A percentile compares a stretch with the other conserved stretches of the same genome.
Conservation (phyloP, 1,284 basidiomycete species). For the Ceratobasidium sp. region DNA sequence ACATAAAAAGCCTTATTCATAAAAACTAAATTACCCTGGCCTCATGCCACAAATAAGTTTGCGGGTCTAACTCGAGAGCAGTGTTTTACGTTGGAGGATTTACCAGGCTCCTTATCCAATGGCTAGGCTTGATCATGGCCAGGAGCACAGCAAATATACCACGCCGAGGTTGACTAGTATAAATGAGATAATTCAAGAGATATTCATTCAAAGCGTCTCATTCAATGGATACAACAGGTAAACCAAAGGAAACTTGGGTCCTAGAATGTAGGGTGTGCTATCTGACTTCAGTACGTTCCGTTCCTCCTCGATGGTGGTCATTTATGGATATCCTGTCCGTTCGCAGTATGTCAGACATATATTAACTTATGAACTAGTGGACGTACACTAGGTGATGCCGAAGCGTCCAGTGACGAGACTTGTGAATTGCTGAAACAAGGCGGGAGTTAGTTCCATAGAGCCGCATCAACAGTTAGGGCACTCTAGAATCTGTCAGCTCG, state of each 20-base stretch:
- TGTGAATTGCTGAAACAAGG: conserved; percentile 3
- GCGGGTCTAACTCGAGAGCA: conserved; percentile 46
- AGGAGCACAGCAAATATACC: conserved; percentile 57
- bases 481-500: background rate
- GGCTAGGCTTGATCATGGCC: conserved; percentile 69
- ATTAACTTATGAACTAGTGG: background rate
- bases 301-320: too few relatives aligned
- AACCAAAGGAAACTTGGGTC: too few relatives aligned
- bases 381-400: conserved; percentile 16
- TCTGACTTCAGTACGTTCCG: too few relatives aligned
- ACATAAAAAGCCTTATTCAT: too few relatives aligned
- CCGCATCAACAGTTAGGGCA: conserved; percentile 7
- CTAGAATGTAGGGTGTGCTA: too few relatives aligned
- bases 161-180: conserved; percentile 74
- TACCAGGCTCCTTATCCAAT: conserved; percentile 84
- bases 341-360: too few relatives aligned
- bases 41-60: conserved; percentile 75
- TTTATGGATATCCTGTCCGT: too few relatives aligned
- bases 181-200: background rate
- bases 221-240: too few relatives aligned
- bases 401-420: background rate
- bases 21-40: too few relatives aligned
- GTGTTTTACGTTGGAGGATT: background rate
- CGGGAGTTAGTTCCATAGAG: background rate
- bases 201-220: too few relatives aligned